Evolutionary conservation across 495 filamentous ascomycete genomes (phyloP).

Genomic region (Trichoderma erinaceum): DNA sequence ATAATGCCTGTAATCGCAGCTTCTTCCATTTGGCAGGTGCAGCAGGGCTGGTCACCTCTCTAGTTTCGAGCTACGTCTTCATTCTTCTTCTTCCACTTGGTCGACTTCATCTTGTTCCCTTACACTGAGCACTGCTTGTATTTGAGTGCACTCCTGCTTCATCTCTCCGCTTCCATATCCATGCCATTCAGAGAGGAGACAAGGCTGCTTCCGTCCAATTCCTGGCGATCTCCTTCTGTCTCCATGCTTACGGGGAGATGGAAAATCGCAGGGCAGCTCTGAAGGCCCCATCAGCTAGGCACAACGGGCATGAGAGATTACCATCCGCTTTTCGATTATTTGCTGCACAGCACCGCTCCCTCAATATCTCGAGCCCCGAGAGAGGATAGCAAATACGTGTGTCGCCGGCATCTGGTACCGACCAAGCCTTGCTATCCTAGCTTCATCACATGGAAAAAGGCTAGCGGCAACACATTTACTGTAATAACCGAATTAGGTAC

Average conservation of each 20-base stretch:
- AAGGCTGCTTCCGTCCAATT: slow-evolving; percentile 4
- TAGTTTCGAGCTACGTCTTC: not conserved
- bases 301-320: no score
- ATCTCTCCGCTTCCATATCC: not conserved
- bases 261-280: no score
- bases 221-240: not conserved
- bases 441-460: not conserved
- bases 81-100: not conserved
- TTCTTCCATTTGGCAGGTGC: not conserved
- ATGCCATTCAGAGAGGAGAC: not conserved
- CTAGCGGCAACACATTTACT: not conserved
- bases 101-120: not conserved
- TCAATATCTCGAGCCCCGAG: not conserved
- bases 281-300: no score
- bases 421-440: not conserved
- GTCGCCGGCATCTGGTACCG: not conserved
- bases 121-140: not conserved
- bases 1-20: not conserved
- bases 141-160: not conserved
- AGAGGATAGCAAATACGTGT: not conserved
- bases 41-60: not conserved
- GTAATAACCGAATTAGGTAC: not conserved
- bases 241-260: not conserved
- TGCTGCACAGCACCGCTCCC: no score
- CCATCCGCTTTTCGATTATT: no score